Evolutionary conservation across 352 stramenopile genomes (phyloP), one percentile per base, ranked within the genome.

Genomic region (Phytophthora lateralis): DNA sequence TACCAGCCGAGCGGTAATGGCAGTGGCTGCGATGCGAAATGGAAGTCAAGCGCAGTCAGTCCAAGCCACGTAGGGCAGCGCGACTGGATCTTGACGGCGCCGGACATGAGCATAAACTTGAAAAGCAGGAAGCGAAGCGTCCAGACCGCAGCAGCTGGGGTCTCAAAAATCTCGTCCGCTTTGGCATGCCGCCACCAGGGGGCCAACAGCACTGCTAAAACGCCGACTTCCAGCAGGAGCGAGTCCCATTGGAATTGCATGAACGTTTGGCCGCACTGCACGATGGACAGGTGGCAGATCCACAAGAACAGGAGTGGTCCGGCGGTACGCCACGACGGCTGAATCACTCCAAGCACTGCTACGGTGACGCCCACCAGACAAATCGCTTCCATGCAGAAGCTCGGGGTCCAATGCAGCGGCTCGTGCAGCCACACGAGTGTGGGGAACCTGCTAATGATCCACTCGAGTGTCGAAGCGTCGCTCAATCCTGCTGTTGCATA

Each of bases 81-180:
- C 0, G 92, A 89, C 73, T 97, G 86, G 45, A 98, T 88, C 72
- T 98, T 98, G 38, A 97, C 91, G 7, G 85, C 76, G 3, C 90
- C 89, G 6, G 76, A 88, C 92, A 98, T 97, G 66, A 98, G 71
- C 88, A 97, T 98, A 50, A 98, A 89, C 73, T 98, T 98, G 79
- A 97, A 97, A 27, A 98, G 85, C 17, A 96, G 63, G 58, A 97
- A 96, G 30, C 89, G 78, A 30, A 98, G 54, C 2, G 80, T 79
- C 82, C 80, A 96, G 21, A 81, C 55, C 0, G 71, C 61, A 1
- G 68, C 54, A 1, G 60, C 29, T 0, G 72, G 66, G 0, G 71
- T 66, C 39, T 82, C 67, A 14, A 85, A 83, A 2, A 20, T 55
- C 5, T 61, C 42, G 14, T 47, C 24, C n/a, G 27, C n/a, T 4